Base-by-base conservation (phyloP, 768 basidiomycete species). In the Piloderma croceum region DNA sequence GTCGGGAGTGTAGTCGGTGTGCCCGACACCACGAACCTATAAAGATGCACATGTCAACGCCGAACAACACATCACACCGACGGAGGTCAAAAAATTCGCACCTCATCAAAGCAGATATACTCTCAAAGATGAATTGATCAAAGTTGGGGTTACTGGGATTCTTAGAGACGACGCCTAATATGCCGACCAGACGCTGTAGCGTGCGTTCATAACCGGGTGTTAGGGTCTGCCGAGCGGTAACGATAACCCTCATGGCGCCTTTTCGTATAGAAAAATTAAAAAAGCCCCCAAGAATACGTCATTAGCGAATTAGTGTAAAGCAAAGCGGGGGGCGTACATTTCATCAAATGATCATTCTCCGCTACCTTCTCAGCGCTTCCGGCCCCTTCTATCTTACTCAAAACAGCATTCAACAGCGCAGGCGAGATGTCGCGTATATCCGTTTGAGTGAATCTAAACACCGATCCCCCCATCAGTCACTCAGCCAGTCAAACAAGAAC, bases 111-210 rank as follows among this genome's bases (percentile, higher is more conserved):
- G 84, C 93, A n/a, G 93, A 85, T 31, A 99, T 80, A 56, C 86
- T 87, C 66, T 99, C 94, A 54, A 99, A 98, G 48, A 91, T 86
- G 57, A 90, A 96, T 60, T 98, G 96, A 60, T 96, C 93, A 62
- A 99, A 98, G 49, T 84, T 82, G 2, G 96, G 96, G 62, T 99
- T 99, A 59, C 88, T 91, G 12, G 96, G 94, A 58, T 99, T 99
- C 67, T 86, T 89, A 45, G 86, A 89, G 51, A 94, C 91, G 40
- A 83, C 74, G 10, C 86, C 83, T 22, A 97, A 72, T 53, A 98
- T 93, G 20, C 65, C 62, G 41, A 96, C 88, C 6, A 99, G 76
- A 10, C 85, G 81, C 31, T 59, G 64, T 6, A 98, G 72, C 3
- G 81, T 71, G 25, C 65, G 68, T 43, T 82, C 74, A 53, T 81